Evolutionary conservation across 768 basidiomycete genomes (phyloP), one percentile per base, ranked within the genome.

Genomic region (Sistotremastrum niveocremeum): DNA sequence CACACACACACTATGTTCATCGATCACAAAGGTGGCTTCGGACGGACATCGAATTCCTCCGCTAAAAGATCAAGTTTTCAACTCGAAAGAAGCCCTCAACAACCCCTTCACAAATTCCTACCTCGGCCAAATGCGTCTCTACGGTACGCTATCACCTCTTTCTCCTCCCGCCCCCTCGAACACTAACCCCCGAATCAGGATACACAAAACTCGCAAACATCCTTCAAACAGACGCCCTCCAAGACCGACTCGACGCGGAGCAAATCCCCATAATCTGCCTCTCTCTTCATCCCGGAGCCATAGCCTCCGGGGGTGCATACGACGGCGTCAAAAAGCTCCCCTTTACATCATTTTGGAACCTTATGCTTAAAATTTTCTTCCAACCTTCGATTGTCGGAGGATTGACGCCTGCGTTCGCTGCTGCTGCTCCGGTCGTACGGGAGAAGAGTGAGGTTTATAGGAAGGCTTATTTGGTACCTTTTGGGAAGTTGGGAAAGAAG

Each of bases 191-290:
- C 9, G 12, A 40, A 29, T 30, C 48, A 79, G 79, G 55, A 0
- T 56, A 66, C 34, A 62, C 72, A 41, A 80, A 81, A 54, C 57
- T 78, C n/a, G 67, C 70, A 11, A 66, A 65, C 42, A 58, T 72
- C 33, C 62, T 79, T 10, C 76, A 67, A 48, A 69, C 67, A 1
- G 68, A 63, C 31, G 65, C 71, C 49, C 59, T 81, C 11, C 76
- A 80, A 47, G 62, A 60, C 34, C 68, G 56, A 20, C 58, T 80
- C 31, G 64, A 69, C 39, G 56, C 52, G 0, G 55, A 59, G 35
- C 59, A 56, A 9, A 53, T 62, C 0, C 60, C 51, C 61, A 67
- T 71, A 61, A 72, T 52, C 3, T 62, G 55, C 30, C 57, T 73
- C n/a, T 50, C 67, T 0, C 41, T 73, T 1, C 65, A 72, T 50